Base-by-base conservation (phyloP, 2,329 filamentous ascomycete species). In the Chalaropsis thielavioides region DNA sequence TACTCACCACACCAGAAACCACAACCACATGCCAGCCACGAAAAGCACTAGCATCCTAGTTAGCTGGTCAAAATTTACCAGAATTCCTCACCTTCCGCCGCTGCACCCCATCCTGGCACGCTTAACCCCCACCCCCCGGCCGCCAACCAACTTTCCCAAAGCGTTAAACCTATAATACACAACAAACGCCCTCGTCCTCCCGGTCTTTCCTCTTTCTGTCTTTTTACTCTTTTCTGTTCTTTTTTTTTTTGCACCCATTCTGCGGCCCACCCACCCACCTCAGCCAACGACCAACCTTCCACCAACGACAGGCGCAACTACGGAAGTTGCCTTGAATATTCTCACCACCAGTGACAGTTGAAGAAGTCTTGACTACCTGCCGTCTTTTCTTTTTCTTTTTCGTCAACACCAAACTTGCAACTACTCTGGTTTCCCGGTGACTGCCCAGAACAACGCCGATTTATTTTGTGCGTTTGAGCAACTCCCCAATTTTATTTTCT, bases 141-240 rank as follows among this genome's bases (percentile, higher is more conserved):
- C 40, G 54, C 31, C 31, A 19, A 38, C 54, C 27, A 10, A 46
- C 13, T 31, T 62, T 31, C 44, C 44, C 15, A 35, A 44, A 63
- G 61, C 41, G 44, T 44, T 54, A 56, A 24, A 62, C 54, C 61
- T 66, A 63, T 63, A 64, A 61, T 66, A 66, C 51, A 61, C 56
- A 56, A 31, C 19, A 24, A 66, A 46, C 43, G 49, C 27, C 41
- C 64, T 63, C 61, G 61, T 62, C 65, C 61, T 64, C 62, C 65
- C 46, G 58, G 62, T 64, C 62, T 64, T 64, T 64, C 62, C 56
- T 62, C 64, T 66, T 66, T 66, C 58, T 62, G 62, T 58, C 56
- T 64, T 66, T 66, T 61, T 61, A 61, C 62, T 62, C 61, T 63
- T 66, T 66, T 66, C 35, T 61, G 27, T 64, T 66, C 63, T 35